phyloP scores from a whole-genome alignment of 768 basidiomycete genomes.

The Amanita polypyramis region DNA sequence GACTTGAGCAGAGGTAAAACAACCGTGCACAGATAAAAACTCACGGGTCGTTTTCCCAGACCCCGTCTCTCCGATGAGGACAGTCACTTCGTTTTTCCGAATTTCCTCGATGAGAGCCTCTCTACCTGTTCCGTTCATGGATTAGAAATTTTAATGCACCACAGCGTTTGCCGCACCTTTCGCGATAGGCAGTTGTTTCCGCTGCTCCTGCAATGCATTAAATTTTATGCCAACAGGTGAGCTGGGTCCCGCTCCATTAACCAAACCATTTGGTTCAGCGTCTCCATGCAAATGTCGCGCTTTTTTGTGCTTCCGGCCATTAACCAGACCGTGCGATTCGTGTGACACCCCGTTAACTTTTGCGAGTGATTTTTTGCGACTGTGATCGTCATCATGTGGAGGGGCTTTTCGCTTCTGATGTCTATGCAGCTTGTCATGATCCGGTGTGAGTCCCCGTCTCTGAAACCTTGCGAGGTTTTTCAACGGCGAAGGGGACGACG shows the following conservation, averaged over 20 bases:
- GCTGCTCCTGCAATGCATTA: constrained; percentile 49
- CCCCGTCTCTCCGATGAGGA: constrained; percentile 93
- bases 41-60: constrained; percentile 97
- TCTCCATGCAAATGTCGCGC: constrained; percentile 15
- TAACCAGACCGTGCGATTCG: constrained; percentile 17
- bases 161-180: constrained; percentile 37
- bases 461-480: not conserved
- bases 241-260: constrained; percentile 13
- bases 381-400: constrained; percentile 27
- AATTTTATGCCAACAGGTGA: constrained; percentile 13
- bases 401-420: constrained; percentile 22
- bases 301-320: constrained; percentile 24
- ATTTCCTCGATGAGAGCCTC: constrained; percentile 70
- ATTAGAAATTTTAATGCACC: not conserved
- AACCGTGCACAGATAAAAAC: constrained; percentile 17
- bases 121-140: constrained; percentile 39
- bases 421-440: constrained; percentile 16
- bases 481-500: not conserved
- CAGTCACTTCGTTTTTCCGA: constrained; percentile 67
- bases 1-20: not conserved
- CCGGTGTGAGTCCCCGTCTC: not conserved
- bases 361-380: constrained; percentile 15
- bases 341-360: constrained; percentile 20
- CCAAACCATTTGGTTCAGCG: constrained; percentile 8
- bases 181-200: constrained; percentile 68